Evolutionary conservation across 2,329 filamentous ascomycete genomes (phyloP), one percentile per base, ranked within the genome.

Genomic region (Fusarium mangiferae): DNA sequence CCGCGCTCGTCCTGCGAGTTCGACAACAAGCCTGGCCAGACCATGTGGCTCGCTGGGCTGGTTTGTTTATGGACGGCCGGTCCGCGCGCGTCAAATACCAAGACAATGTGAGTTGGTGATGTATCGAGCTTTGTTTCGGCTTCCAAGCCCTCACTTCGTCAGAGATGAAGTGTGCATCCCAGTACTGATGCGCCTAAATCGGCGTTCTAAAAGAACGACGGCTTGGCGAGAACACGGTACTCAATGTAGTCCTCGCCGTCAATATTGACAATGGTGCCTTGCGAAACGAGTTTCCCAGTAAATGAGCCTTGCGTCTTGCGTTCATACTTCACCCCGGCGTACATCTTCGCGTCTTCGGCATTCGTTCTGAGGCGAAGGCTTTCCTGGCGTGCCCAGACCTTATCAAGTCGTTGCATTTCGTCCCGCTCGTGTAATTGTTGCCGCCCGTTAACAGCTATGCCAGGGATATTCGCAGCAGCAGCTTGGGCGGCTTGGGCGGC

Each of bases 231-330:
- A 3, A 92, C 89, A 5, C 90, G 86, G 72, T 92, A 92, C 78
- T 92, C 90, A 39, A 92, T 89, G 69, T 90, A 92, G 71, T 92
- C 90, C 78, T 92, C 90, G 28, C 90, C 90, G 66, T 92, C 89
- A 67, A 92, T 92, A 56, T 83, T 90, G 75, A 92, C 86, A 30
- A 92, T 89, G 15, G 86, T 87, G 11, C 90, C 88, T 67, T 89
- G 86, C 52, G 88, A 90, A 36, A 90, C 89, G n/a, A 91, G 85
- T 78, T 91, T 90, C 30, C 90, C 90, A 70, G 86, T 84, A 67
- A 92, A 91, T 0, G 89, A 89, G 0, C 90, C 90, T 8, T 81
- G 90, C 38, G 85, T 80, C 81, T 90, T 91, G 61, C 89, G 86
- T 80, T 90, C 89, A 73, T 92, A 92, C 78, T 89, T 91, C 77